Percentiles rank a stretch among this genome's conserved stretches.
Conservation (phyloP, 352 stramenopile genomes). For the Phytophthora uliginosa region DNA sequence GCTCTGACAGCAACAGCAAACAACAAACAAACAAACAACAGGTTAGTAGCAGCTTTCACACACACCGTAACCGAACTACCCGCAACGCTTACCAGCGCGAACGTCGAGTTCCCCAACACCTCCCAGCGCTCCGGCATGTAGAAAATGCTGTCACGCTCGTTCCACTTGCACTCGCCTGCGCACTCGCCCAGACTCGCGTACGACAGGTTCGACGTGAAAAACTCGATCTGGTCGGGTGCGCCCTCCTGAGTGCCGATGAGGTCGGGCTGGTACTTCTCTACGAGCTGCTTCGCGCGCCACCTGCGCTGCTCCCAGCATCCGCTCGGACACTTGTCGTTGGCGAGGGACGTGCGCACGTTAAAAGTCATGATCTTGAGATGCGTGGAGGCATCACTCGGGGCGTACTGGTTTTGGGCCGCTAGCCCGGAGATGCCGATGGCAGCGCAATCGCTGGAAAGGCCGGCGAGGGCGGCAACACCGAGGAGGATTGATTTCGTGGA, state of each 20-base stretch:
- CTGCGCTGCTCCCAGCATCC: slow-evolving; percentile 69
- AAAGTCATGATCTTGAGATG: slow-evolving; percentile 72
- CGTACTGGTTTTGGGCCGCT: slow-evolving; percentile 7
- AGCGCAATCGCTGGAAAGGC: not conserved
- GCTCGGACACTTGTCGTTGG: slow-evolving; percentile 58
- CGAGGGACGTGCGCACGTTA: slow-evolving; percentile 67
- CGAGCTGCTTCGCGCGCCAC: slow-evolving; percentile 45
- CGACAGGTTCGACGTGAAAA: slow-evolving; percentile 49
- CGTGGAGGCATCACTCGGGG: not conserved
- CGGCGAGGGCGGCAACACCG: slow-evolving; percentile 7
- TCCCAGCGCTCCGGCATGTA: slow-evolving; percentile 54
- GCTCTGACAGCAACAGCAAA: slow-evolving; percentile 37
- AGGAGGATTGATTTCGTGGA: slow-evolving; percentile 5
- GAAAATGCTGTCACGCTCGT: slow-evolving; percentile 79
- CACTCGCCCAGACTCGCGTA: slow-evolving; percentile 65
- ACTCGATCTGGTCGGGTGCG: slow-evolving; percentile 58
- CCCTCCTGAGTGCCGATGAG: slow-evolving; percentile 74
- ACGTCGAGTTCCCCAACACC: slow-evolving; percentile 55
- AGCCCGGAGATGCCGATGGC: not conserved
- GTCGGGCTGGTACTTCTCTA: slow-evolving; percentile 57
- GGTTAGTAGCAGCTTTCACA: not conserved
- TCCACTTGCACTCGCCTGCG: slow-evolving; percentile 56
- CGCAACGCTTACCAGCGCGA: slow-evolving; percentile 54
- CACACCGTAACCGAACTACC: not conserved
- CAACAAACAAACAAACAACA: not conserved